A percentile compares a stretch with the other conserved stretches of the same genome.
These are phyloP conservation scores for Groenewaldozyma auringiensis DNA, from an alignment of 1,139 yeast species.

Conservation along the genomic window DNA sequence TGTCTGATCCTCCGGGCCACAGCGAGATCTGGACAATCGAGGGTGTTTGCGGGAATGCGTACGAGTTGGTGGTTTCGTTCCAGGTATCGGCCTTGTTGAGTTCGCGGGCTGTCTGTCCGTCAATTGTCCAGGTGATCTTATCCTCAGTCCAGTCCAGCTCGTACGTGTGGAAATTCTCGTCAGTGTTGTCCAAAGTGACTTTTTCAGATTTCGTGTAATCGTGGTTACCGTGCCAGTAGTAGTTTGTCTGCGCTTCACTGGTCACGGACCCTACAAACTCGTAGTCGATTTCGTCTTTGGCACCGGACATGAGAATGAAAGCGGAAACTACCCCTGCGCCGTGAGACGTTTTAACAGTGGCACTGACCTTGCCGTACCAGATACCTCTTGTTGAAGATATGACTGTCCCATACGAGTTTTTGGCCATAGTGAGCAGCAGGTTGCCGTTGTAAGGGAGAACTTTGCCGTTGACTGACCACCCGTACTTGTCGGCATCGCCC, in stretches of 20 bases:
- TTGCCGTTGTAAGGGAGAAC: conserved; percentile 47
- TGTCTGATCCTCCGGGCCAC: conserved; percentile 85
- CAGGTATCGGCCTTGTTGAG: conserved; percentile 58
- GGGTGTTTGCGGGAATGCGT: conserved; percentile 85
- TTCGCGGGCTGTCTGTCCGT: conserved; percentile 63
- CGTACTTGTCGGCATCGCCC: conserved; percentile 61
- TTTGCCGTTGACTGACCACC: conserved; percentile 73
- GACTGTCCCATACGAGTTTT: conserved; percentile 70
- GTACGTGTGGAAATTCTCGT: conserved; percentile 64
- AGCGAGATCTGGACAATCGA: conserved; percentile 74
- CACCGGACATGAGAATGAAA: conserved; percentile 75
- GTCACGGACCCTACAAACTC: conserved; percentile 77
- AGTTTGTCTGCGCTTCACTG: conserved; percentile 64
- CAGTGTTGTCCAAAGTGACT: conserved; percentile 45
- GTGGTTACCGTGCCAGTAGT: conserved; percentile 64
- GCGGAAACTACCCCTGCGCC: conserved; percentile 79
- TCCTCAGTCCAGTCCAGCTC: conserved; percentile 82
- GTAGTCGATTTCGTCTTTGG: conserved; percentile 83
- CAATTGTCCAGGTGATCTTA: conserved; percentile 61
- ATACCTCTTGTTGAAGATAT: conserved; percentile 69
- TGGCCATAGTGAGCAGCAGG: conserved; percentile 68
- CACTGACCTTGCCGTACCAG: conserved; percentile 81
- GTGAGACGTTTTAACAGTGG: conserved; percentile 65
- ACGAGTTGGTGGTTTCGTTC: conserved; percentile 52
- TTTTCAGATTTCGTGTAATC: conserved; percentile 56